Evolutionary conservation across 2,329 filamentous ascomycete genomes (phyloP).

Genomic region (Microcyclospora pomicola): DNA sequence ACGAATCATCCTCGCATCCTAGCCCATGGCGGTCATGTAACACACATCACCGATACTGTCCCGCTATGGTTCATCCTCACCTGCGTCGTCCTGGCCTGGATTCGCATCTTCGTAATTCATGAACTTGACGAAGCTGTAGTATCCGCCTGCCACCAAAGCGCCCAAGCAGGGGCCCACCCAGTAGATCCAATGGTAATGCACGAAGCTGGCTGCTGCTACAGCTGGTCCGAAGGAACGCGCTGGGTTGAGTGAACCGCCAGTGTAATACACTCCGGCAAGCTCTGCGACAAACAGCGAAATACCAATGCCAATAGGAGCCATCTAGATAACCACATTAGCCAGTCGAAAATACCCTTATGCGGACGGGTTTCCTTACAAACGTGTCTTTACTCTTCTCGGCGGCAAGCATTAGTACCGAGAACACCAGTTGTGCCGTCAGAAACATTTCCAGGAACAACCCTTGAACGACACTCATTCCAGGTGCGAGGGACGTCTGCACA

Average conservation of each 20-base stretch:
- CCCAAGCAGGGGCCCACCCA: constrained; percentile 16
- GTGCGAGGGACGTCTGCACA: constrained; percentile 17
- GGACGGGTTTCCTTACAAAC: constrained; percentile 8
- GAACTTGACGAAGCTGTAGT: constrained; percentile 16
- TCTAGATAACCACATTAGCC: constrained; percentile 34
- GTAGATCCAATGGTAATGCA: constrained; percentile 21
- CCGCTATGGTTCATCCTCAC: neutral
- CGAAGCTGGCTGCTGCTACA: constrained; percentile 16
- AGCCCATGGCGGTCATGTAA: too few relatives aligned
- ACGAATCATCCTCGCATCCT: too few relatives aligned
- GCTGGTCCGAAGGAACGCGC: constrained; percentile 22
- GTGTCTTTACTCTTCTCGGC: constrained; percentile 23
- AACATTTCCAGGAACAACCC: constrained; percentile 24
- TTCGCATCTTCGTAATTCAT: constrained; percentile 19
- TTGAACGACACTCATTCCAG: constrained; percentile 15
- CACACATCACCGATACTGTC: too few relatives aligned
- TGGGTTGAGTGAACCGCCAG: constrained; percentile 22
- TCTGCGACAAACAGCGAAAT: constrained; percentile 49
- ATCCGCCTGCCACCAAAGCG: constrained; percentile 11
- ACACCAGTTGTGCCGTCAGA: constrained; percentile 18
- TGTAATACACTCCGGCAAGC: constrained; percentile 20
- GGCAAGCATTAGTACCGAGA: constrained; percentile 24
- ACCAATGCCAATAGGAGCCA: constrained; percentile 60
- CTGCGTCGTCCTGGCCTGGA: constrained; percentile 15
- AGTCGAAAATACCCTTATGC: too few relatives aligned